phyloP scores from a whole-genome alignment of 2,329 filamentous ascomycete genomes.

The Erysiphe pulchra region DNA sequence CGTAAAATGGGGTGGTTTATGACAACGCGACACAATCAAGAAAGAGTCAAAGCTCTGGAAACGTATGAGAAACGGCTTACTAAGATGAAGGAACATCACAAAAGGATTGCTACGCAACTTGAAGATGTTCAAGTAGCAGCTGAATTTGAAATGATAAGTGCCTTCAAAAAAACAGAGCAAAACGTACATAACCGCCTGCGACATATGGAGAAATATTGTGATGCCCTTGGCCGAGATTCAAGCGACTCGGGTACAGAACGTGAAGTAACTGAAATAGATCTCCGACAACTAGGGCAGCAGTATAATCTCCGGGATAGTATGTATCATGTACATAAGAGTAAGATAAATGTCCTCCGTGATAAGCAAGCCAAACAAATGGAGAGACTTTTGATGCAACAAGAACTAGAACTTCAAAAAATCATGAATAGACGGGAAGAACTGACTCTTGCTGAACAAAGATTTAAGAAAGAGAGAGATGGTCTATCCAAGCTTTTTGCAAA shows the following conservation, averaged over 20 bases:
- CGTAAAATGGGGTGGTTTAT: conserved; percentile 22
- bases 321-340: conserved; percentile 29
- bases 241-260: conserved; percentile 18
- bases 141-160: conserved; percentile 30
- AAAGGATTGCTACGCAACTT: conserved; percentile 25
- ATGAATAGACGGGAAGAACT: conserved; percentile 22
- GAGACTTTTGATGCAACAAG: conserved; percentile 28
- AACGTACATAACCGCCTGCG: conserved; percentile 31
- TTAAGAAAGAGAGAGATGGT: conserved; percentile 23
- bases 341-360: conserved; percentile 40
- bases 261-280: conserved; percentile 31
- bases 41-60: conserved; percentile 21
- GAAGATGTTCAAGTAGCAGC: conserved; percentile 36
- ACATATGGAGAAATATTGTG: conserved; percentile 41
- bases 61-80: conserved; percentile 22
- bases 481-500: conserved; percentile 20
- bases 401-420: conserved; percentile 23
- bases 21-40: conserved; percentile 23
- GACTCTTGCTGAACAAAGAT: conserved; percentile 21
- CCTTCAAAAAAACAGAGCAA: conserved; percentile 28
- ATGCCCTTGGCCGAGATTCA: conserved; percentile 20
- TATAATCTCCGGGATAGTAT: conserved; percentile 33
- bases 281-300: conserved; percentile 32
- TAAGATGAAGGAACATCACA: conserved; percentile 28
- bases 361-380: conserved; percentile 35